A percentile compares a stretch with the other conserved stretches of the same genome.
Conservation (phyloP, 2,329 filamentous ascomycete genomes). For the Ramularia endophylla region DNA sequence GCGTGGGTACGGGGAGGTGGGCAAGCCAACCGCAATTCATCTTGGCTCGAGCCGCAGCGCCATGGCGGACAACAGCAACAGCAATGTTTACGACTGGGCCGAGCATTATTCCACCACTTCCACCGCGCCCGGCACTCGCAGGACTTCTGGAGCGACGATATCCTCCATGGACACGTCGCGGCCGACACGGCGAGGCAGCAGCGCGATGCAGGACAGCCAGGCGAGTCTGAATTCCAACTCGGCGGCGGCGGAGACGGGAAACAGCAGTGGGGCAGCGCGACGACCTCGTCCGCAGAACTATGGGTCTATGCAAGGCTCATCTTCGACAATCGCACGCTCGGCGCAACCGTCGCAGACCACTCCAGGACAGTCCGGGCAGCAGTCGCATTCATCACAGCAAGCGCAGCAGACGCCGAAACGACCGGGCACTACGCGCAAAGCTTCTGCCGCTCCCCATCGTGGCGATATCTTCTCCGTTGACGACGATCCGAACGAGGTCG, state of each 20-base stretch:
- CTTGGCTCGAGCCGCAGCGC: constrained; percentile 8
- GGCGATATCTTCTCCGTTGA: constrained; percentile 88
- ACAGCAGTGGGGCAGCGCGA: constrained; percentile 12
- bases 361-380: not conserved
- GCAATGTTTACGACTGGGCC: constrained; percentile 16
- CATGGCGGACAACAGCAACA: constrained; percentile 16
- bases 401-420: constrained; percentile 51
- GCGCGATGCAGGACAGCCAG: constrained; percentile 22
- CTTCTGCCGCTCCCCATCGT: constrained; percentile 70
- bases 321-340: constrained; percentile 8
- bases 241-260: constrained; percentile 13
- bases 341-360: not conserved
- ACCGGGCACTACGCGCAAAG: constrained; percentile 65
- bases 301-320: constrained; percentile 22
- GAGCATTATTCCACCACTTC: constrained; percentile 4
- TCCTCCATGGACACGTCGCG: constrained; percentile 16
- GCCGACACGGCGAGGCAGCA: constrained; percentile 11
- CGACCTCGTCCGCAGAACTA: constrained; percentile 25
- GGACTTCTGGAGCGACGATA: constrained; percentile 13
- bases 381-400: constrained; percentile 16
- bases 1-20: too few species aligned
- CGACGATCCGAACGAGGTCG: constrained; percentile 76
- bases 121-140: constrained; percentile 17
- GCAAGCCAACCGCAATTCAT: too few species aligned
- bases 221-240: constrained; percentile 17